Evolutionary conservation across 768 basidiomycete species (phyloP), one percentile per base, ranked within the genome.

Genomic region (Pholiota molesta): DNA sequence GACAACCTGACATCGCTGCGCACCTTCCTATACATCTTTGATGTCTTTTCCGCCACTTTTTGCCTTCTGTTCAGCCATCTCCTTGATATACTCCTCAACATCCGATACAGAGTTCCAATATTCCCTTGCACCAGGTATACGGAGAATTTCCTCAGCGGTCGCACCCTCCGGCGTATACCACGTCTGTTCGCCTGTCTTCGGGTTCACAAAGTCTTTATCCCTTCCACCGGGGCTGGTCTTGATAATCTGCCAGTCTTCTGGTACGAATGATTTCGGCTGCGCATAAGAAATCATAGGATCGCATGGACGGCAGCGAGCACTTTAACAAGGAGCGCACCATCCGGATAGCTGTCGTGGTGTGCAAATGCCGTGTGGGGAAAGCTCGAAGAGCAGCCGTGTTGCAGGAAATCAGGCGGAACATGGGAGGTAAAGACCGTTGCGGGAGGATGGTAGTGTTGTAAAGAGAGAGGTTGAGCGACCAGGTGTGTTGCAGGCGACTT

Each of bases 241-340:
- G 42, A 66, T 52, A 19, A 66, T 63, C 21, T 55, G 56, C 65
- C 65, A 66, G 31, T 66, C 65, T 51, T 29, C 61, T 9, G 64
- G 64, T 14, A 23, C 23, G 47, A 49, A 23, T 13, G 11, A 19
- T 13, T 11, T 14, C 19, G n/a, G 42, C 19, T 49, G 35, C 5
- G 35, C 13, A 14, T 37, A 16, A 37, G 10, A 16, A 11, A 16
- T 37, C 35, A 14, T 37, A 1, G 13, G 35, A 37, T 9, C 31
- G 6, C 31, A 31, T 31, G 14, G 2, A 37, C 10, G 2, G 35
- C 35, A 16, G n/a, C 35, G 13, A 1, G 35, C 3, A 37, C 35
- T 2, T 13, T 1, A 37, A 5, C 14, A 16, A 37, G 10, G 35
- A 14, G 35, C 35, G 35, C 35, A 37, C 35, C 35, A 37, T 37